phyloP scores from a whole-genome alignment of 495 filamentous ascomycete species.

The Parachaetomium inaequale region DNA sequence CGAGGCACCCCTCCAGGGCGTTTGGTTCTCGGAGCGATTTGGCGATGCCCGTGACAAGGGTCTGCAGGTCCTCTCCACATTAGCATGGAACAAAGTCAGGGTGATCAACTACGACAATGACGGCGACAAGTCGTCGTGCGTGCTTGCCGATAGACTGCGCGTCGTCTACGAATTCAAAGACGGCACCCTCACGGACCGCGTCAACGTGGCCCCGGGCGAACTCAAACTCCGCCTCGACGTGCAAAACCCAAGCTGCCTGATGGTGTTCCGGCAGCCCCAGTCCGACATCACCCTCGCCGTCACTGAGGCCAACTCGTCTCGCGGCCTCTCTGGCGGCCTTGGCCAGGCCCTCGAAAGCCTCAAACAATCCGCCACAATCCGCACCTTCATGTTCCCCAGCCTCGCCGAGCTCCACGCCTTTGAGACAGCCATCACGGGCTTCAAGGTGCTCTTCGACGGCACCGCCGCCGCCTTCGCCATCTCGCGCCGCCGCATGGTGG shows the following conservation, averaged over 20 bases:
- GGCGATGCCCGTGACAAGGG: conserved; percentile 38
- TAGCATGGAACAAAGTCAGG: conserved; percentile 46
- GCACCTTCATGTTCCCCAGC: conserved; percentile 53
- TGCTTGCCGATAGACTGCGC: conserved; percentile 67
- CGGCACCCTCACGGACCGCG: conserved; percentile 68
- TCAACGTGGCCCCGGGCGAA: conserved; percentile 74
- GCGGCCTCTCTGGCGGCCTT: conserved; percentile 54
- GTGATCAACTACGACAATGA: conserved; percentile 56
- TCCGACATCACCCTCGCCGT: conserved; percentile 65
- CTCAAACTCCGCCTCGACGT: conserved; percentile 60
- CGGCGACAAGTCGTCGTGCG: conserved; percentile 49
- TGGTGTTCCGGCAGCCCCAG: conserved; percentile 61
- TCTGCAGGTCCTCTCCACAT: conserved; percentile 42
- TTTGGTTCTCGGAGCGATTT: conserved; percentile 59
- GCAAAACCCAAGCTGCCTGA: conserved; percentile 56
- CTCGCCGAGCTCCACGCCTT: conserved; percentile 68
- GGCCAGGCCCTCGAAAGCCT: conserved; percentile 49
- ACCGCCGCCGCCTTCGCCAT: conserved; percentile 71
- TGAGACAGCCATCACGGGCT: conserved; percentile 72
- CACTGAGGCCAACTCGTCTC: conserved; percentile 57
- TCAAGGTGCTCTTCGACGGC: conserved; percentile 69
- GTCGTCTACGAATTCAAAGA: conserved; percentile 62
- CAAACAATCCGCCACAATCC: conserved; percentile 41
- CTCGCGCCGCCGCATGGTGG: conserved; percentile 77
- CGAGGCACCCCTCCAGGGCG: conserved; percentile 58